phyloP scores from a whole-genome alignment of 306 rosid genomes.

The Dalbergia cochinchinensis region DNA sequence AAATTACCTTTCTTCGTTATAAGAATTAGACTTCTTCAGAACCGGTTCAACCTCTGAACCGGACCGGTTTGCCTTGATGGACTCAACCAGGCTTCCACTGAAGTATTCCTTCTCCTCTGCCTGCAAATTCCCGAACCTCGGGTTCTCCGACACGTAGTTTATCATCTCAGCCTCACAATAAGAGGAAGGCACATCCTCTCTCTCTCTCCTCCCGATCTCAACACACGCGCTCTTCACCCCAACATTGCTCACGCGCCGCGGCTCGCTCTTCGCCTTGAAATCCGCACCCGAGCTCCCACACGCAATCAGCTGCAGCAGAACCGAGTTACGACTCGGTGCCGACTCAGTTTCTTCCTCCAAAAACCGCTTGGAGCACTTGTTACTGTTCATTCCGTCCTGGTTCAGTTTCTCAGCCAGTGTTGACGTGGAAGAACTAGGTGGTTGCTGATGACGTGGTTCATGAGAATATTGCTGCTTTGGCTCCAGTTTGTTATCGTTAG shows the following conservation, averaged over 20 bases:
- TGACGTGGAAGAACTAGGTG: not conserved
- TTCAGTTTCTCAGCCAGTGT: slow-evolving; percentile 41
- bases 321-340: slow-evolving; percentile 64
- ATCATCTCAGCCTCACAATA: not conserved
- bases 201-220: not conserved
- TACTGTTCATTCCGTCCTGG: not conserved
- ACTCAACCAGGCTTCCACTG: slow-evolving; percentile 84
- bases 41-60: slow-evolving; percentile 43
- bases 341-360: not conserved
- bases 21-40: slow-evolving; percentile 77
- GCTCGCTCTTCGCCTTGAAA: slow-evolving; percentile 50
- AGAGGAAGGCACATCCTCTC: not conserved
- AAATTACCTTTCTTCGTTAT: slow-evolving; percentile 74
- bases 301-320: slow-evolving; percentile 78
- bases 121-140: slow-evolving; percentile 77
- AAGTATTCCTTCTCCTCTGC: slow-evolving; percentile 88
- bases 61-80: slow-evolving; percentile 50
- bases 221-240: slow-evolving; percentile 31
- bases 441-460: not conserved
- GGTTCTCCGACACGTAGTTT: slow-evolving; percentile 59
- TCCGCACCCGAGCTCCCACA: slow-evolving; percentile 75
- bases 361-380: not conserved
- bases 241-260: slow-evolving; percentile 42
- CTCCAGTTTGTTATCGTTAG: not conserved
- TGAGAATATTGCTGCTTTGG: not conserved